Base-by-base conservation (phyloP, 768 basidiomycete species). In the Leccinellum luteum region DNA sequence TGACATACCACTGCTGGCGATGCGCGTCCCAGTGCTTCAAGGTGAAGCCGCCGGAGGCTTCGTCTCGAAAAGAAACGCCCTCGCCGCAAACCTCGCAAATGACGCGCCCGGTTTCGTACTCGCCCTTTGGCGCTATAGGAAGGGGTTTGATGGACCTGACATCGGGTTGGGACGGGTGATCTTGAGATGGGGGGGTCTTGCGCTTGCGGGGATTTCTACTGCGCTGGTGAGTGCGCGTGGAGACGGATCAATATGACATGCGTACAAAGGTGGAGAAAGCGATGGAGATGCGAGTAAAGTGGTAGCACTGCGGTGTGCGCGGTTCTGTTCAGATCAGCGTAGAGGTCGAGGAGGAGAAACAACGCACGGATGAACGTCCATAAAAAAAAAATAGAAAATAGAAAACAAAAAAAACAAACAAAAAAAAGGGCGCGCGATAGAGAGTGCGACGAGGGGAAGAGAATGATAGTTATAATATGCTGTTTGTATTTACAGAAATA, bases 21-120 rank as follows among this genome's bases (percentile, higher is more conserved):
- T 90, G 89, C 14, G 83, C 79, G 32, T 85, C 83, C 89, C 89
- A 90, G 47, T 84, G 83, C 63, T 82, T 81, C 41, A 84, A 71
- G 35, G 87, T 87, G 68, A 90, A 89, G 3, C 75, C 81, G 2
- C 83, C 83, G 31, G 83, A 79, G 13, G 72, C 69, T 31, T 85
- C 84, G 69, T 90, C 87, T 23, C 87, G 78, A 70, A 89, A 86
- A 4, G 86, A 82, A 52, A 91, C 81, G 13, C 78, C 75, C 23
- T 78, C 74, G 10, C 82, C 80, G 64, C 89, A 91, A 8, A 76
- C 74, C 59, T 85, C 83, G 71, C 89, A 90, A 49, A 80, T 78
- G 57, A 91, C 82, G 51, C 79, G 81, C 19, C 87, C 87, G 0
- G 81, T 76, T 64, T 82, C 81, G 75, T 88, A 89, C 68, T 90